A percentile compares a stretch with the other conserved stretches of the same genome.
These are phyloP conservation scores for Cyclotella distinguenda DNA, from an alignment of 108 stramenopile species.

Conservation along the genomic window DNA sequence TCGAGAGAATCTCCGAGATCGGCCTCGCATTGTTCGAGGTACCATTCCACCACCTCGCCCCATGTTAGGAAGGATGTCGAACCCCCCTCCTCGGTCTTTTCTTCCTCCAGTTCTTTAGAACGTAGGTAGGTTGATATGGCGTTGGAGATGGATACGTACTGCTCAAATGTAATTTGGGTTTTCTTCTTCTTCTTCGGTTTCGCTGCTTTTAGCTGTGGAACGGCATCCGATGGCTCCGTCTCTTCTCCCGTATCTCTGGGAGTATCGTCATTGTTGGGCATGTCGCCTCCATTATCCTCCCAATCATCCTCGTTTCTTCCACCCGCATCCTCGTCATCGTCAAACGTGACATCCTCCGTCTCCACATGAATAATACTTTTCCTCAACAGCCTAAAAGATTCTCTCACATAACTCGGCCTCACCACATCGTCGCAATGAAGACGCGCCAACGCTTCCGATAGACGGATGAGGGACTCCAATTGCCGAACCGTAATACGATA, in stretches of 20 bases:
- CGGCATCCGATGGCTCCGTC: conserved; percentile 16
- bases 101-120: conserved; percentile 72
- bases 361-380: conserved; percentile 98
- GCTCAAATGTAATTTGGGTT: conserved; percentile 92
- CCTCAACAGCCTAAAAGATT: conserved; percentile 93
- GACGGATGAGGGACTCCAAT: conserved; percentile 96
- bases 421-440: conserved; percentile 91
- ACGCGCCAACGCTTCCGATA: conserved; percentile 95
- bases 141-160: conserved; percentile 91
- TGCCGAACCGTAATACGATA: conserved; percentile 99
- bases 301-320: conserved; percentile 28
- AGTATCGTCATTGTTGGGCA: conserved; percentile 9
- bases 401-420: conserved; percentile 84
- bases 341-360: conserved; percentile 93
- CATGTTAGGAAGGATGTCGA: conserved; percentile 64
- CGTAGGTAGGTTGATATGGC: conserved; percentile 89
- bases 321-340: conserved; percentile 78
- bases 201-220: conserved; percentile 28
- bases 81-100: conserved; percentile 28
- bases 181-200: conserved; percentile 83
- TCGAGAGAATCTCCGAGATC: conserved; percentile 86
- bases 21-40: conserved; percentile 74
- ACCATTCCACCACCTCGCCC: conserved; percentile 87
- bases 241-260: conserved; percentile 39
- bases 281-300: conserved; percentile 40